Base-by-base conservation (phyloP, 2,329 filamentous ascomycete genomes). In the Pyrenophora graminea region DNA sequence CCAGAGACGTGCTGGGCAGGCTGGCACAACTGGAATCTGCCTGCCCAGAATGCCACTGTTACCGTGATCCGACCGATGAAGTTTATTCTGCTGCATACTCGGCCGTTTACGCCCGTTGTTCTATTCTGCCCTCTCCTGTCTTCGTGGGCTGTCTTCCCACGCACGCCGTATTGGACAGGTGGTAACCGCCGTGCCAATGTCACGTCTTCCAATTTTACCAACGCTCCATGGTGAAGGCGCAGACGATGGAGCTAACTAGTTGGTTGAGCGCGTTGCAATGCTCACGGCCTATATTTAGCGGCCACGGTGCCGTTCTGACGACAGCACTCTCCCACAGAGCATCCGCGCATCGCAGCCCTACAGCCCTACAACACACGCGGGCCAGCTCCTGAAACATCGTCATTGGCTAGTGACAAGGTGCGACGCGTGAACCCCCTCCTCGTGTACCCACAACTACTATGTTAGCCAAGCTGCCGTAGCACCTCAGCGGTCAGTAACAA, bases 281-380 rank as follows among this genome's bases (percentile, higher is more conserved):
- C 23, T 32, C 37, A 53, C n/a, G 46, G 43, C 43, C 64, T 68
- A 69, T 68, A 62, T 68, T 68, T 67, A 63, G 63, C 43, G 53
- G 25, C 55, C 51, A 46, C 50, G 48, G 46, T 52, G 51, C 45
- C 18, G 58, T 55, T 55, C 57, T 56, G 39, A 59, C 53, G 41
- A 59, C 53, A 60, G 52, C 55, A 33, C 33, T 46, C 38, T 36
- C 21, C 30, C 48, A 39, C 25, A 38, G 4, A 4, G 53, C 55
- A 48, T 30, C 41, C 40, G 36, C 27, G 39, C 39, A 27, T 45
- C 37, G 33, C 52, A 59, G 52, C 59, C 54, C 54, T 58, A 56
- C 56, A 62, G 63, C 59, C 63, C 57, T 65, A 63, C 56, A 58
- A 58, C 58, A 48, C 63, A 62, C 42, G 40, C 42, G 36, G 43